phyloP scores from a whole-genome alignment of 2,329 filamentous ascomycete species.

The Sporothrix sp. region DNA sequence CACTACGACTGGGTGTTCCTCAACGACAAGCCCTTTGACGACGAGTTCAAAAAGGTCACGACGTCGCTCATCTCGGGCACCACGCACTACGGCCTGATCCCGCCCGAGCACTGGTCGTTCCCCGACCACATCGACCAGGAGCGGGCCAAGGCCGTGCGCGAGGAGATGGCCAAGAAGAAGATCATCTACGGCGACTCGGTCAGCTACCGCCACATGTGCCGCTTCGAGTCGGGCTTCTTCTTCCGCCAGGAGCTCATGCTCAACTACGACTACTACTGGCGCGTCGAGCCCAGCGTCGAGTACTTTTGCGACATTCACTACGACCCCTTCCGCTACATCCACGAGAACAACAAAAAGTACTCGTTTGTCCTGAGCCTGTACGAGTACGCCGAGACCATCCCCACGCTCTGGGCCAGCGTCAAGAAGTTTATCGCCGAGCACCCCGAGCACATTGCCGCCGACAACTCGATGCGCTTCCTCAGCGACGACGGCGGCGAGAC shows the following conservation, averaged over 20 bases:
- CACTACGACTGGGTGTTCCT: conserved; percentile 99
- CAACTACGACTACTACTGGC: conserved; percentile 99
- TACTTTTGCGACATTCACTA: conserved; percentile 93
- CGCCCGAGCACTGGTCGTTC: conserved; percentile 93
- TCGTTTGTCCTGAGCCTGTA: conserved; percentile 92
- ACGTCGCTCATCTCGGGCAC: conserved; percentile 82
- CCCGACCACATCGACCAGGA: conserved; percentile 93
- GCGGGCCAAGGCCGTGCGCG: conserved; percentile 77
- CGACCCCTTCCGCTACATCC: conserved; percentile 95
- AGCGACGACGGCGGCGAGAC: conserved; percentile 84
- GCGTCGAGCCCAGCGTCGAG: conserved; percentile 93
- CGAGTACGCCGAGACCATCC: conserved; percentile 94
- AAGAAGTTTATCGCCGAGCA: conserved; percentile 89
- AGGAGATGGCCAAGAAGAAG: conserved; percentile 88
- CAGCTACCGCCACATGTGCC: conserved; percentile 98
- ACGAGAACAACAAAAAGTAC: conserved; percentile 95
- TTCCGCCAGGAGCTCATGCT: conserved; percentile 89
- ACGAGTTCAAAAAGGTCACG: conserved; percentile 87
- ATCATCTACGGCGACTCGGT: conserved; percentile 97
- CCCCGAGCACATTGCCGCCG: conserved; percentile 75
- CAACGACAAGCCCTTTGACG: conserved; percentile 91
- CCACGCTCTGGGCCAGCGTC: conserved; percentile 87
- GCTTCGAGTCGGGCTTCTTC: conserved; percentile 98
- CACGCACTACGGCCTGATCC: conserved; percentile 83
- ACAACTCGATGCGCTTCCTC: conserved; percentile 83